Evolutionary conservation across 129 eudicot species (phyloP).

Genomic region (Sambucus nigra): DNA sequence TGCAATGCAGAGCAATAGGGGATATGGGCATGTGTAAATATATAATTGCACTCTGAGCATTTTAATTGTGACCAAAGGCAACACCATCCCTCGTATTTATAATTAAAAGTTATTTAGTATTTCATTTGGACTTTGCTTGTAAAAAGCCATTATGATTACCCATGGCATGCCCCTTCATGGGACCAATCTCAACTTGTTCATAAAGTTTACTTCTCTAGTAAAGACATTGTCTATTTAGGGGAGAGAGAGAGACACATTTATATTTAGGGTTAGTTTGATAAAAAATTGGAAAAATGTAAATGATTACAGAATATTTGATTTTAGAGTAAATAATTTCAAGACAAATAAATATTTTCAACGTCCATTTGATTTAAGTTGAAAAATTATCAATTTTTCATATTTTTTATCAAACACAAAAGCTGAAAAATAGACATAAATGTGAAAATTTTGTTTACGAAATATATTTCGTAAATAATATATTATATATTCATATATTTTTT

Average conservation of each 20-base stretch:
- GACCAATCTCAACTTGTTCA: slow-evolving; percentile 39
- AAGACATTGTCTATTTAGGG: slow-evolving; percentile 15
- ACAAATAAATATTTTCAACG: no score
- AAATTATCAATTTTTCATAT: no score
- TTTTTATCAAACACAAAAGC: no score
- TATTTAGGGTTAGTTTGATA: neutral
- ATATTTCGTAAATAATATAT: no score
- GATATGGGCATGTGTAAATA: slow-evolving; percentile 6
- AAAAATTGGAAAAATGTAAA: neutral
- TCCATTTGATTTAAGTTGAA: no score
- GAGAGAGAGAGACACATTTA: neutral
- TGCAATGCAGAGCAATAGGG: slow-evolving; percentile 15
- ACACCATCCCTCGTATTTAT: slow-evolving; percentile 8
- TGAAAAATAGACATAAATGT: no score
- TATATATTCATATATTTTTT: no score
- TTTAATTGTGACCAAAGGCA: slow-evolving; percentile 33
- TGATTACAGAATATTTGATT: neutral
- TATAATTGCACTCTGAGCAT: slow-evolving; percentile 7
- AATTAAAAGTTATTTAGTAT: neutral
- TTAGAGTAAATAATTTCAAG: no score
- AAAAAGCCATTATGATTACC: slow-evolving; percentile 34
- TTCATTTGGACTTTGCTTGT: slow-evolving; percentile 28
- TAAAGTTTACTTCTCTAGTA: slow-evolving; percentile 25
- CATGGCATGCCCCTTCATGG: slow-evolving; percentile 34
- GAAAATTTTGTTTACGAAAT: no score